Conservation (phyloP, 306 rosid species). For the Gastrolobium bilobum region DNA sequence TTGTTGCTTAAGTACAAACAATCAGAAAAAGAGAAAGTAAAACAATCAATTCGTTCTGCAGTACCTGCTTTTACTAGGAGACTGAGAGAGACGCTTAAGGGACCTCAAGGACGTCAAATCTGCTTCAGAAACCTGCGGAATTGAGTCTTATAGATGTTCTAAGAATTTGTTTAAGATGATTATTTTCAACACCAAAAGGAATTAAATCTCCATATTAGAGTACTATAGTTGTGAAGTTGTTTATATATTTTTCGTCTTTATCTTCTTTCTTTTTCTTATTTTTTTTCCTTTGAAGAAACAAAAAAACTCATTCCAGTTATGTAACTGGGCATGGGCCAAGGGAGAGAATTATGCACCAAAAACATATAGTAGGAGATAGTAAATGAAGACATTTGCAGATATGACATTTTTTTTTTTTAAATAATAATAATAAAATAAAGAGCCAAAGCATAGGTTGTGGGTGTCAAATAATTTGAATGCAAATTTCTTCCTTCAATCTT, state of each 20-base stretch:
- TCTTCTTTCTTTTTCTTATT: background rate
- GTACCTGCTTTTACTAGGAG: slow-evolving; percentile 72
- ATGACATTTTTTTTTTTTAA: background rate
- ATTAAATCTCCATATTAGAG: slow-evolving; percentile 40
- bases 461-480: slow-evolving; percentile 39
- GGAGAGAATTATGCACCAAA: slow-evolving; percentile 36
- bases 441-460: slow-evolving; percentile 18
- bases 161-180: slow-evolving; percentile 39
- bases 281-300: slow-evolving; percentile 26
- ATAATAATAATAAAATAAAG: background rate
- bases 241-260: background rate
- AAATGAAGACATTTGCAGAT: slow-evolving; percentile 37
- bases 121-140: slow-evolving; percentile 69
- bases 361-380: slow-evolving; percentile 17
- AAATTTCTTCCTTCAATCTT: slow-evolving; percentile 29
- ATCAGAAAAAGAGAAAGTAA: slow-evolving; percentile 13
- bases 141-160: slow-evolving; percentile 39
- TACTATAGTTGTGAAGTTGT: slow-evolving; percentile 30
- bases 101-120: slow-evolving; percentile 67
- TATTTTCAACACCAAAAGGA: slow-evolving; percentile 29
- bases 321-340: background rate
- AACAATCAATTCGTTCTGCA: slow-evolving; percentile 38
- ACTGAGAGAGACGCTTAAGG: slow-evolving; percentile 66
- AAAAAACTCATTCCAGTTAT: slow-evolving; percentile 18
- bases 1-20: slow-evolving; percentile 23